Base-by-base conservation (phyloP, 441 rosid species). In the Mallotus repandus region DNA sequence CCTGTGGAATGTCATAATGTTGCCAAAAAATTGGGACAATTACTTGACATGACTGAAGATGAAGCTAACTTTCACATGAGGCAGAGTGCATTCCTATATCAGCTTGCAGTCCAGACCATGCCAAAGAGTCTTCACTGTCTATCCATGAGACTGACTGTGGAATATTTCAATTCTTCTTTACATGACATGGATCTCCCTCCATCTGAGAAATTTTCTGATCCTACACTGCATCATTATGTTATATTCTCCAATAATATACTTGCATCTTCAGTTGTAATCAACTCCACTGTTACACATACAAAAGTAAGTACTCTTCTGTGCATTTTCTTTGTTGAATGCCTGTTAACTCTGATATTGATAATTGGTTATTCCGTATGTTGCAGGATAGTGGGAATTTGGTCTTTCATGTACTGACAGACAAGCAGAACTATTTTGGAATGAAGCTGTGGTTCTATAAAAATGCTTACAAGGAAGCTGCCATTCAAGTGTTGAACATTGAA, bases 81-180 rank as follows among this genome's bases (percentile, higher is more conserved):
- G 86, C 98, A 91, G 87, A 91, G 97, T 85, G 97, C 93, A 77
- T 93, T 89, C 83, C 97, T 96, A 66, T 90, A 90, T 83, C 96
- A 89, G 81, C 89, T 93, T 69, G 94, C 94, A 54, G 89, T 90
- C 50, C 97, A 91, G 77, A 96, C 99, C 72, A 90, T 91, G 89
- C 98, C 98, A 46, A 96, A 87, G 86, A 87, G 96, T 84, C 97
- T 84, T 66, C 99, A 96, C 82, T 93, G 98, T 84, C 86, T 96
- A 75, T 89, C 90, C 69, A 88, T 93, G 98, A 91, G 89, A 80
- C 84, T 96, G 72, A 90, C 97, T 5, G 91, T 96, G 78, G 99
- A 96, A 65, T 87, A 86, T 83, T 96, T 93, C 84, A 84, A 79
- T 84, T 89, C 92, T 45, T 70, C 80, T 69, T 77, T 84, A 53